phyloP scores from a whole-genome alignment of 495 filamentous ascomycete species.

The Daldinia bambusicola region DNA sequence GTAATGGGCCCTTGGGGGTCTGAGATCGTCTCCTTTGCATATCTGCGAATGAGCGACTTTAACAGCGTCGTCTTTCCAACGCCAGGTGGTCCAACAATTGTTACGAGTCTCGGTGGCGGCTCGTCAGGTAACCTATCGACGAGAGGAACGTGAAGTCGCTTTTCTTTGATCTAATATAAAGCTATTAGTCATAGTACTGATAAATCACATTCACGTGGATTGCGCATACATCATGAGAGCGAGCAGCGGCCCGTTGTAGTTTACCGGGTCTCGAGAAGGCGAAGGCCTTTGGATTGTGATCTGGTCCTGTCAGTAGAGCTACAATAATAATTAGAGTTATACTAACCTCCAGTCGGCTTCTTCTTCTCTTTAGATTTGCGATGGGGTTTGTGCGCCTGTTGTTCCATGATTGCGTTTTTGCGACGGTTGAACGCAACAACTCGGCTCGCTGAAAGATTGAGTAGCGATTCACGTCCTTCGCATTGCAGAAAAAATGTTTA shows the following conservation, averaged over 20 bases:
- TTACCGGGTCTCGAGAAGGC: constrained; percentile 85
- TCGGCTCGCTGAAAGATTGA: constrained; percentile 7
- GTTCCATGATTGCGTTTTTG: constrained; percentile 68
- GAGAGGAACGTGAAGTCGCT: constrained; percentile 92
- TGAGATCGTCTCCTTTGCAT: constrained; percentile 93
- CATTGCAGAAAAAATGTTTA: constrained; percentile 28
- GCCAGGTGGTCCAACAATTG: constrained; percentile 92
- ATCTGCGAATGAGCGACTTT: constrained; percentile 92
- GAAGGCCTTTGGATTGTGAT: constrained; percentile 91
- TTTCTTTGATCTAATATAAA: constrained; percentile 80
- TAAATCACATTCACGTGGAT: neutral
- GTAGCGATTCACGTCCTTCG: neutral
- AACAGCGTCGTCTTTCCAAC: constrained; percentile 73
- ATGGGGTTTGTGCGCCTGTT: constrained; percentile 87
- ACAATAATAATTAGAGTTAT: neutral
- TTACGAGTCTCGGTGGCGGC: constrained; percentile 90
- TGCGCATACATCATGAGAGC: constrained; percentile 84
- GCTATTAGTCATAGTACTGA: constrained; percentile 15
- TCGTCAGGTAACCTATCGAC: constrained; percentile 95
- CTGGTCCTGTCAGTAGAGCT: constrained; percentile 54
- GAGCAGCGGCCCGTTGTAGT: constrained; percentile 81
- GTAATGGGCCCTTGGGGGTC: constrained; percentile 92
- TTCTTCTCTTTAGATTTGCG: constrained; percentile 92
- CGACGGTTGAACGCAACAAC: constrained; percentile 17
- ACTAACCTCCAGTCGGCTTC: constrained; percentile 65